Conservation (phyloP, 116 monocot species). For the Phalaenopsis hybrid region DNA sequence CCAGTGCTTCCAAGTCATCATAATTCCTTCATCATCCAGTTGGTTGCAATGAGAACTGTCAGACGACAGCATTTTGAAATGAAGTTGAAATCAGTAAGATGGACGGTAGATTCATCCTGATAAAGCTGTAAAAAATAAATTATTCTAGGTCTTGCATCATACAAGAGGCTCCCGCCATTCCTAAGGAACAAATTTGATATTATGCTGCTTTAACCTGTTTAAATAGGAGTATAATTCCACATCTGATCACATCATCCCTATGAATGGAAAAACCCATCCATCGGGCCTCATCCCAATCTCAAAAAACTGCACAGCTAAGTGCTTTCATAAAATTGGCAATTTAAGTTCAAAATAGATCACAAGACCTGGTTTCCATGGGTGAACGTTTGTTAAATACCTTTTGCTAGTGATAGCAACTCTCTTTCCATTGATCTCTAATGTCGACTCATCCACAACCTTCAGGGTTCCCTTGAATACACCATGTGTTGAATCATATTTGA, state of each 20-base stretch:
- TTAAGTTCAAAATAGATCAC: background rate
- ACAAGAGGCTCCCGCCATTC: background rate
- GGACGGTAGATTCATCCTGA: background rate
- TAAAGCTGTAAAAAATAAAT: background rate
- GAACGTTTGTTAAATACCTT: conserved; percentile 36
- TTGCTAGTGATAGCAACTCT: conserved; percentile 53
- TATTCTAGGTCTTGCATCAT: background rate
- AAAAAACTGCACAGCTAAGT: background rate
- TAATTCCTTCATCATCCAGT: background rate
- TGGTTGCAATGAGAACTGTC: background rate
- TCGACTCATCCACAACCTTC: conserved; percentile 63
- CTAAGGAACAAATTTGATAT: background rate
- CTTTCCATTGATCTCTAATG: conserved; percentile 88
- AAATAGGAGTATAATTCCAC: background rate
- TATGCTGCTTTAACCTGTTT: background rate
- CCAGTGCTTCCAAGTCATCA: background rate
- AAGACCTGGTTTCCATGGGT: background rate
- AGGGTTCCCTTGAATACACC: conserved; percentile 79
- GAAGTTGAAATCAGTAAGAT: background rate
- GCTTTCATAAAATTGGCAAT: background rate
- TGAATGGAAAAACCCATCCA: background rate
- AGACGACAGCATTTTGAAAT: background rate
- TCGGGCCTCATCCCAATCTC: background rate
- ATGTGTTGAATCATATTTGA: conserved; percentile 99
- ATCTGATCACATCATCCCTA: background rate